A percentile compares a stretch with the other conserved stretches of the same genome.
These are phyloP conservation scores for Combretum micranthum DNA, from an alignment of 345 rosid genomes.

Conservation along the genomic window DNA sequence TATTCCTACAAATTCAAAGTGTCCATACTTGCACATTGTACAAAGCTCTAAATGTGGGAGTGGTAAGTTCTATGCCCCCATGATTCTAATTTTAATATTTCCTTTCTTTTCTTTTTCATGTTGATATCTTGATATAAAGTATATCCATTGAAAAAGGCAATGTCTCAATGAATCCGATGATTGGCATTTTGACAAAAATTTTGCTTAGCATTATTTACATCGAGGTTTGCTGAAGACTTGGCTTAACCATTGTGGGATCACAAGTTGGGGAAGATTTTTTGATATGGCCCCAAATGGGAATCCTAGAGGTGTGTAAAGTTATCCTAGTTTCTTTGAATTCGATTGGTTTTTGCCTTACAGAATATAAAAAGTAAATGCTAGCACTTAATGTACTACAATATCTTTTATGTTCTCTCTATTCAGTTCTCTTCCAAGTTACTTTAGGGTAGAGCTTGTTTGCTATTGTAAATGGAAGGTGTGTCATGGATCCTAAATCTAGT, in stretches of 20 bases:
- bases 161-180: conserved; percentile 1
- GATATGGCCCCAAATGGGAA: conserved; percentile 85
- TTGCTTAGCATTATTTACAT: conserved; percentile 87
- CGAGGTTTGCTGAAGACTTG: conserved; percentile 76
- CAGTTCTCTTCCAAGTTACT: conserved; percentile 75
- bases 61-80: conserved; percentile 38
- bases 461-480: too few species aligned
- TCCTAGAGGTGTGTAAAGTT: conserved; percentile 55
- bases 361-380: too few species aligned
- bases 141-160: not conserved
- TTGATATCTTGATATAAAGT: too few species aligned
- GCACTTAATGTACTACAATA: too few species aligned
- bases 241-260: conserved; percentile 82
- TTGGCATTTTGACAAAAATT: conserved; percentile 45
- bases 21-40: conserved; percentile 68
- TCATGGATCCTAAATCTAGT: conserved; percentile 79
- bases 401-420: not conserved
- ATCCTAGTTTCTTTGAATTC: not conserved
- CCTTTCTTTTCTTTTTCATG: not conserved
- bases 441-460: conserved; percentile 85
- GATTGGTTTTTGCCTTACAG: too few species aligned
- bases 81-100: conserved; percentile 11
- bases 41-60: conserved; percentile 68
- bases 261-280: conserved; percentile 91
- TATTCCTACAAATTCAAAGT: conserved; percentile 54